Evolutionary conservation across 2,329 filamentous ascomycete genomes (phyloP).

Genomic region (Trichoderma sp.): DNA sequence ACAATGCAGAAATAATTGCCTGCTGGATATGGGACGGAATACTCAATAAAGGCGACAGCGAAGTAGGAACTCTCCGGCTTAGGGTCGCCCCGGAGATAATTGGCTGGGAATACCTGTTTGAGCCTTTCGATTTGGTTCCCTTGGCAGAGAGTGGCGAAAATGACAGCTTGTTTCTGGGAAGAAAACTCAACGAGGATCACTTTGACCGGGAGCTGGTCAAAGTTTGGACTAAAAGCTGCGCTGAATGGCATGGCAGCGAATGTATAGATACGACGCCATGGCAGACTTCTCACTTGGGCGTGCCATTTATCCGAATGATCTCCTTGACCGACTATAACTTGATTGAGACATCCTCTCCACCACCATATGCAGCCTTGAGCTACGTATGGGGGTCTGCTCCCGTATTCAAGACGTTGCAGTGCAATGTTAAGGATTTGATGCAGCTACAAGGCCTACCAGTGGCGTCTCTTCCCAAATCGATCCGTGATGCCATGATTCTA

Average conservation of each 20-base stretch:
- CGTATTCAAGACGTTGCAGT: constrained; percentile 8
- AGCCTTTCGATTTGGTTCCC: constrained; percentile 15
- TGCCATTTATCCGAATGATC: constrained; percentile 14
- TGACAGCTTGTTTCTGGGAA: neutral
- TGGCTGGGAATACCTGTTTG: constrained; percentile 10
- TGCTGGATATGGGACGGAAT: constrained; percentile 18
- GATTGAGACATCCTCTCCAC: constrained; percentile 2
- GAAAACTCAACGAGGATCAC: neutral
- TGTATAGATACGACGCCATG: constrained; percentile 8
- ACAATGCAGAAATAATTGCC: constrained; percentile 9
- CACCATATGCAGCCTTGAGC: constrained; percentile 11
- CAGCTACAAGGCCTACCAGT: neutral
- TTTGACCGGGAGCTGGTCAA: neutral
- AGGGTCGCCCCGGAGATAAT: constrained; percentile 12
- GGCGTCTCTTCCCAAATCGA: constrained; percentile 6
- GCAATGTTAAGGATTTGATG: constrained; percentile 4
- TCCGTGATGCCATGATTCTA: constrained; percentile 17
- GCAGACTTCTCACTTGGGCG: constrained; percentile 4
- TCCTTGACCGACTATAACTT: constrained; percentile 4
- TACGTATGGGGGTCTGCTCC: constrained; percentile 13
- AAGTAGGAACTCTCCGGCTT: constrained; percentile 9
- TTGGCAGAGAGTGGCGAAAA: neutral
- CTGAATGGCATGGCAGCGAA: constrained; percentile 9
- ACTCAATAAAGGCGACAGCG: neutral
- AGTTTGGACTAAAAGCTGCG: neutral